Conservation (phyloP, 2,329 filamentous ascomycete species). For the Chalara sp. region DNA sequence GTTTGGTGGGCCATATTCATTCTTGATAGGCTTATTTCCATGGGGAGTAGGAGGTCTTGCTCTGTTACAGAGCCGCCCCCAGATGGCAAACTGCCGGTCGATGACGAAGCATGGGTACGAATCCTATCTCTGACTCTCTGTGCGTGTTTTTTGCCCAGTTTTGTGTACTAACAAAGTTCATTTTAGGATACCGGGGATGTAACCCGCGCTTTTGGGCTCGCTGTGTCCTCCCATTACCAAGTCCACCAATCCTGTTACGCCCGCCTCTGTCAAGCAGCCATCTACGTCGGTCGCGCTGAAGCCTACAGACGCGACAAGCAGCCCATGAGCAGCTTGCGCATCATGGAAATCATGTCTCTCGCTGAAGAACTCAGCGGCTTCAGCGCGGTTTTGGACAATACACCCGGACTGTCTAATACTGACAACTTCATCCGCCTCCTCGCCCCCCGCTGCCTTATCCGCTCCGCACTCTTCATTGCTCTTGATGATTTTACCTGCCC, state of each 20-base stretch:
- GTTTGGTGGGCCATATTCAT: constrained; percentile 43
- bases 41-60: constrained; percentile 22
- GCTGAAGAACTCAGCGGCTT: constrained; percentile 17
- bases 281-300: constrained; percentile 29
- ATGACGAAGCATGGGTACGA: constrained; percentile 34
- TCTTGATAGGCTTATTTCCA: constrained; percentile 33
- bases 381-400: background rate
- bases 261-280: constrained; percentile 36
- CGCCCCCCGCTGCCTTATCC: constrained; percentile 21
- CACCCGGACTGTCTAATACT: background rate
- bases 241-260: constrained; percentile 40
- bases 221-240: constrained; percentile 35
- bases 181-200: constrained; percentile 32
- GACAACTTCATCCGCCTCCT: constrained; percentile 19
- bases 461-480: constrained; percentile 25
- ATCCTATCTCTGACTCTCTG: background rate
- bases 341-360: constrained; percentile 19
- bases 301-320: constrained; percentile 16
- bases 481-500: constrained; percentile 18
- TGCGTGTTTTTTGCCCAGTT: background rate
- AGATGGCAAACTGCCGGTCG: constrained; percentile 17
- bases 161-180: constrained; percentile 1
- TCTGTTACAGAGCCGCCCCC: constrained; percentile 22
- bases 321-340: constrained; percentile 17
- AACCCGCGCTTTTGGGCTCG: constrained; percentile 20